Percentiles rank a stretch among this genome's conserved stretches.
phyloP scores from a whole-genome alignment of 1,139 yeast species.

The Geotrichum restrictum region DNA sequence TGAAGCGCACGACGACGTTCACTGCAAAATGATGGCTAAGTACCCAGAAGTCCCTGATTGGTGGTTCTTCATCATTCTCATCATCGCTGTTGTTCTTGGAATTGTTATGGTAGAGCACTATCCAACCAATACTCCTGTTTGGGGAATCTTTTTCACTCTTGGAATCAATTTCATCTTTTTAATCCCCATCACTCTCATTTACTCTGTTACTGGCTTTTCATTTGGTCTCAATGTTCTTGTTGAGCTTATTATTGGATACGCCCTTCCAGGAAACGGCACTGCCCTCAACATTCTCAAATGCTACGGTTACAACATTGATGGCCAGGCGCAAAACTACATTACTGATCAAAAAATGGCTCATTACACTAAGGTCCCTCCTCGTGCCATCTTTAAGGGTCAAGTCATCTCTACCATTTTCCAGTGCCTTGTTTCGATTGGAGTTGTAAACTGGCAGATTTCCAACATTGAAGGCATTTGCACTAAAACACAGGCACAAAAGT shows the following conservation, averaged over 20 bases:
- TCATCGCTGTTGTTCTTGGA: conserved; percentile 48
- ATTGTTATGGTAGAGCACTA: conserved; percentile 47
- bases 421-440: conserved; percentile 50
- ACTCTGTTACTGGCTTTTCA: too few relatives aligned
- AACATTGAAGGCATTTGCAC: conserved; percentile 49
- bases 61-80: conserved; percentile 30
- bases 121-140: conserved; percentile 47
- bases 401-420: conserved; percentile 42
- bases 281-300: conserved; percentile 58
- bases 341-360: conserved; percentile 58
- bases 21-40: conserved; percentile 44
- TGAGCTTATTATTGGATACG: conserved; percentile 57
- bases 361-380: conserved; percentile 57
- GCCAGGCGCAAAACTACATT: conserved; percentile 58
- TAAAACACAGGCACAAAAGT: conserved; percentile 38
- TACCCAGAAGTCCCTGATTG: too few relatives aligned
- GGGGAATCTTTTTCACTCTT: conserved; percentile 56
- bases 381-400: conserved; percentile 59
- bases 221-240: conserved; percentile 54
- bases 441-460: conserved; percentile 51
- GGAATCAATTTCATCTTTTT: conserved; percentile 54
- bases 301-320: conserved; percentile 55
- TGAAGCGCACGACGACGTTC: conserved; percentile 26
- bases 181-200: conserved; percentile 47
- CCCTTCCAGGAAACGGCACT: conserved; percentile 58